phyloP scores from a whole-genome alignment of 257 asterid species.

The Orobanche coerulescens region DNA sequence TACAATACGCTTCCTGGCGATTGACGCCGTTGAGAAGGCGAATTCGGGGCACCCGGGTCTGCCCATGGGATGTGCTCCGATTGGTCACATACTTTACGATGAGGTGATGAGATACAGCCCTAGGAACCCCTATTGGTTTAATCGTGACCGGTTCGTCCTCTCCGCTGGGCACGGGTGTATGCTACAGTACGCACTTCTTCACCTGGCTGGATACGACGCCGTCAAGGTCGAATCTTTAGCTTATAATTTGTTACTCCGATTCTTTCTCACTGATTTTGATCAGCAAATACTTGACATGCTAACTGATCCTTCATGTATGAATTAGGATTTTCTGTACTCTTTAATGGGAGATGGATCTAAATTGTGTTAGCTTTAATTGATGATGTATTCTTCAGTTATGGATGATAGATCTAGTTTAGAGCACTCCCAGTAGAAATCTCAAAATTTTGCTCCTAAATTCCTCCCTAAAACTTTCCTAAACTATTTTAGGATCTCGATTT shows the following conservation, averaged over 20 bases:
- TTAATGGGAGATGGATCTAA: constrained; percentile 7
- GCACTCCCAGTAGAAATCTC: no score
- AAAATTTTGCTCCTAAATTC: no score
- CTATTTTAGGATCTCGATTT: no score
- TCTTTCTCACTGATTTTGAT: background rate
- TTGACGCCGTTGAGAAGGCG: constrained; percentile 87
- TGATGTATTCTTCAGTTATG: background rate
- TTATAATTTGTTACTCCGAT: background rate
- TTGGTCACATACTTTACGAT: constrained; percentile 89
- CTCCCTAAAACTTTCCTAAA: no score
- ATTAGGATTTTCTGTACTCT: background rate
- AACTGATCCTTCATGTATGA: background rate
- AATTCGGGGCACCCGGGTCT: constrained; percentile 89
- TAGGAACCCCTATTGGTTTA: constrained; percentile 94
- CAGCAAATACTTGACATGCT: constrained; percentile 3
- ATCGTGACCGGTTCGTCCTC: constrained; percentile 84
- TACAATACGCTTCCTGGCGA: constrained; percentile 70
- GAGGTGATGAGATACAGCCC: constrained; percentile 94
- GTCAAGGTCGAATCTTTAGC: constrained; percentile 40
- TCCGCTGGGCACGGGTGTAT: constrained; percentile 98
- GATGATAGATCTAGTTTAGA: no score
- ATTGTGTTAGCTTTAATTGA: background rate
- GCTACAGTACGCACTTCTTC: constrained; percentile 92
- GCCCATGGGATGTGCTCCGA: constrained; percentile 94
- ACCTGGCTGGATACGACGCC: constrained; percentile 76